Evolutionary conservation across 2,329 filamentous ascomycete species (phyloP), one percentile per base, ranked within the genome.

Genomic region (Cladophialophora exuberans): DNA sequence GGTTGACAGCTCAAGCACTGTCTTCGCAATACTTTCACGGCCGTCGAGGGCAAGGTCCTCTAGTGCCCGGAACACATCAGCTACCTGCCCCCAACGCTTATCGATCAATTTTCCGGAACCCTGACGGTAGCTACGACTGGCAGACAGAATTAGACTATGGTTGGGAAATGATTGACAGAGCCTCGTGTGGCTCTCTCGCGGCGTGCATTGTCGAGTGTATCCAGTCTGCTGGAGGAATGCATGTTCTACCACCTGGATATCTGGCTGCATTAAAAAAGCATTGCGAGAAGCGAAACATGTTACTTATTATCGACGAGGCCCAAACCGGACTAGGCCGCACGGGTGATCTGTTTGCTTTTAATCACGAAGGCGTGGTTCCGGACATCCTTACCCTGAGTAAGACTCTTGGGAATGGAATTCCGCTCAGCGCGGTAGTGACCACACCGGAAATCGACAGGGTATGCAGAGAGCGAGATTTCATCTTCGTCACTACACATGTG

Each of bases 101-200:
- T 64, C 79, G 83, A 3, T 86, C 83, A 0, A 73, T 79, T 0
- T 88, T 88, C 67, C 76, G 80, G 6, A 76, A 79, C 31, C 18
- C 77, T 0, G 83, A 87, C 58, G 83, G 83, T 0, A 76, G 76
- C 0, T 83, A 88, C 59, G 84, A 88, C 65, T 88, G 84, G 84
- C 74, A 83, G 60, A 78, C 81, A 0, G 84, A 88, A 65, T 69
- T 88, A 10, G 76, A 83, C 7, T 87, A 80, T 61, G 83, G 82
- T 3, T 87, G 82, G 76, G 72, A 72, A 18, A 72, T 87, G 69
- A 73, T 87, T 17, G 83, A 88, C 57, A 72, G 76, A 39, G 78
- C 82, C 50, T 83, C 78, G 1, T 79, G 77, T 52, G 84, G 84
- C 0, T 85, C 83, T 0, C 74, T 87, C 0, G 84, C 84, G 1